Conservation (phyloP, 441 rosid species). For the Eutrema salsugineum region DNA sequence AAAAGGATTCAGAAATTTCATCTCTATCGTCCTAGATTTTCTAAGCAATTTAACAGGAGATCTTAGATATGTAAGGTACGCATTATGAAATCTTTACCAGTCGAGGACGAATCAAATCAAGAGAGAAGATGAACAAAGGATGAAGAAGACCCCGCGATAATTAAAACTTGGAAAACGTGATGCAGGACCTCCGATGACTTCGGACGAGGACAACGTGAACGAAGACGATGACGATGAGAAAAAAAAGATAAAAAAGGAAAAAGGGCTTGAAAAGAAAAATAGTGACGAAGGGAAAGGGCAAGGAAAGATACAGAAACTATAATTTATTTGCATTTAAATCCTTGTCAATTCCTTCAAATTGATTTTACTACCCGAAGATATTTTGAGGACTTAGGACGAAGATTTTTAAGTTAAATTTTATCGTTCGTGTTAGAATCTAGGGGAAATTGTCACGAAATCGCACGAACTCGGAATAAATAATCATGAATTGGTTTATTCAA, state of each 20-base stretch:
- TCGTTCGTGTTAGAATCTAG: not conserved
- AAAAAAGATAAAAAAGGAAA: not conserved
- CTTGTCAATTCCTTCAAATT: not conserved
- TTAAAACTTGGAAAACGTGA: not conserved
- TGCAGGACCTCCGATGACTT: conserved; percentile 31
- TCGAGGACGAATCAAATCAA: not conserved
- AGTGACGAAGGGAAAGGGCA: not conserved
- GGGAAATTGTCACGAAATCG: not conserved
- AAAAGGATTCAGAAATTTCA: not conserved
- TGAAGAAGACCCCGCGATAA: conserved; percentile 7
- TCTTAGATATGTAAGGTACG: conserved; percentile 8
- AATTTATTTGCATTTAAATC: not conserved
- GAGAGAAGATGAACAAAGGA: not conserved
- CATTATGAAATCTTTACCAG: conserved; percentile 10
- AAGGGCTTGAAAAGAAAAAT: too few relatives aligned
- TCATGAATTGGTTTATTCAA: too few relatives aligned
- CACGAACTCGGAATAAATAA: too few relatives aligned
- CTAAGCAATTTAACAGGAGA: not conserved
- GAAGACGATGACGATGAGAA: conserved; percentile 24
- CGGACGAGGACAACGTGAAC: conserved; percentile 8
- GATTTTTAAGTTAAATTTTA: not conserved
- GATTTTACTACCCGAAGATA: not conserved
- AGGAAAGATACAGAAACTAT: not conserved
- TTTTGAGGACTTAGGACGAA: not conserved
- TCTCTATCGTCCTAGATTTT: not conserved